These are phyloP conservation scores for Solanum lignicaule DNA, from an alignment of 257 asterid genomes.

Conservation along the genomic window DNA sequence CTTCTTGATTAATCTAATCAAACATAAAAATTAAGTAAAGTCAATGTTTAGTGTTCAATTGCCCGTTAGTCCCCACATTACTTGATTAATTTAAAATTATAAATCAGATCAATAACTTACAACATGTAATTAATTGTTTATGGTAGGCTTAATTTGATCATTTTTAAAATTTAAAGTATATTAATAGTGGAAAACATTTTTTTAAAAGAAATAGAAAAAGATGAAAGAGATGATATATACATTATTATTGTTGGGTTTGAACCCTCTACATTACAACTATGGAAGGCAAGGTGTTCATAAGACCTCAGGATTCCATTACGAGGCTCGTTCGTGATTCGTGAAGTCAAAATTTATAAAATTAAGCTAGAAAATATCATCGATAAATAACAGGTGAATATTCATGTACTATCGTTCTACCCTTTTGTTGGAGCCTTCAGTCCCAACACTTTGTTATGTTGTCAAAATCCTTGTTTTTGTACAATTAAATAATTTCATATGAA, in stretches of 20 bases:
- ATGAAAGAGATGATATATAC: too few species aligned
- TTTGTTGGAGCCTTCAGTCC: too few species aligned
- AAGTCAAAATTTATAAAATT: too few species aligned
- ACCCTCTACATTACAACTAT: too few species aligned
- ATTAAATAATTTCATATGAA: not conserved
- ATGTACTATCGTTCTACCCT: not conserved
- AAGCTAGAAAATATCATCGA: not conserved
- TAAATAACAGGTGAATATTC: not conserved
- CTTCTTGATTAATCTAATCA: not conserved
- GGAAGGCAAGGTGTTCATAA: not conserved
- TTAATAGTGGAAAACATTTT: not conserved
- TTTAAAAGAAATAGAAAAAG: not conserved
- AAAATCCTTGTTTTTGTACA: not conserved
- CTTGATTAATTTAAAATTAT: not conserved
- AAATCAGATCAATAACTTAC: not conserved
- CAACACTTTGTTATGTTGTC: not conserved
- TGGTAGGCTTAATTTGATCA: not conserved
- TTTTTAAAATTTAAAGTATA: not conserved
- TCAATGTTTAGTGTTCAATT: not conserved
- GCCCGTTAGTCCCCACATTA: not conserved
- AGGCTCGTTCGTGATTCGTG: not conserved
- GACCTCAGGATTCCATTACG: not conserved
- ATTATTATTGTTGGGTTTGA: too few species aligned
- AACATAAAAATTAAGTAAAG: not conserved
- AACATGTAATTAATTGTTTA: not conserved